A percentile compares a stretch with the other conserved stretches of the same genome.
These are phyloP conservation scores for Aspergillus flavus DNA, from an alignment of 2,329 filamentous ascomycete species.

Conservation along the genomic window DNA sequence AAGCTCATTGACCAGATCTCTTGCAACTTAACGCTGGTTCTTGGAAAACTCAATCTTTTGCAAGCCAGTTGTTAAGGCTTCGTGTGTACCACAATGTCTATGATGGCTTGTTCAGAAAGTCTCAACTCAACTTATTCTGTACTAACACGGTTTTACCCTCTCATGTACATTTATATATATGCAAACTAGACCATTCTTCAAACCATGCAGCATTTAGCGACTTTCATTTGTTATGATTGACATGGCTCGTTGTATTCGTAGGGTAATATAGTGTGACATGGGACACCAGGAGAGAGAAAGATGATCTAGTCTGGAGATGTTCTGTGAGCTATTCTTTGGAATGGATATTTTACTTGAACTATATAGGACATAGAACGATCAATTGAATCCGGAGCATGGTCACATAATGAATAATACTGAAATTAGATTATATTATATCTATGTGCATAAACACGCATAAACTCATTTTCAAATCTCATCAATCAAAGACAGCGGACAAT, in stretches of 20 bases:
- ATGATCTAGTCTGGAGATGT: too few species aligned
- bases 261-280: too few species aligned
- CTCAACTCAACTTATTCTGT: background rate
- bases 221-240: background rate
- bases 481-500: background rate
- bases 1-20: background rate
- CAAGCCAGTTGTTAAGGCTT: background rate
- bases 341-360: too few species aligned
- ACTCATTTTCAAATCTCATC: slow-evolving; percentile 3
- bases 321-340: too few species aligned
- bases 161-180: background rate
- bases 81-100: background rate
- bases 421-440: background rate
- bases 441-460: slow-evolving; percentile 1
- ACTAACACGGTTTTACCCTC: background rate
- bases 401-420: background rate
- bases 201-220: background rate
- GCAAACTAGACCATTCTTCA: background rate
- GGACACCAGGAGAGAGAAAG: too few species aligned
- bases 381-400: too few species aligned
- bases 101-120: background rate
- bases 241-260: too few species aligned
- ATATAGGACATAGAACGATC: too few species aligned
- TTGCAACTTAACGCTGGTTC: background rate
- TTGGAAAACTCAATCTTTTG: background rate